These are phyloP conservation scores for Physcomitrium patens DNA, from an alignment of 225 moss, liverwort and hornwort genomes.

Conservation along the genomic window DNA sequence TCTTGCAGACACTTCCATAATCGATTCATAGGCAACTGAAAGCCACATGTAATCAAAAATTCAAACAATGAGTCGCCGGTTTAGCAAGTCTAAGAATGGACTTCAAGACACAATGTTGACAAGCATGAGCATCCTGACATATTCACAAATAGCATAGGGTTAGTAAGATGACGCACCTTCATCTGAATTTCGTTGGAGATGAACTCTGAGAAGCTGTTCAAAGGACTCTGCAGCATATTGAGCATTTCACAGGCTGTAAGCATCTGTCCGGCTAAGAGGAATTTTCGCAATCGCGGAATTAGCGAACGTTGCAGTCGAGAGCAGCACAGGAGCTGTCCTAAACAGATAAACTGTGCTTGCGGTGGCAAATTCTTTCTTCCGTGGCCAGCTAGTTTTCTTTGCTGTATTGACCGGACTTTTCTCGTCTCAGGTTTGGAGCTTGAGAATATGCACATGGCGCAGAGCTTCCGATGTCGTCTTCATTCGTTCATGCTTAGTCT, in stretches of 20 bases:
- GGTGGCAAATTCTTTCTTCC: conserved; percentile 54
- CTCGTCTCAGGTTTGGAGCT: conserved; percentile 70
- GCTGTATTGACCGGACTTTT: conserved; percentile 54
- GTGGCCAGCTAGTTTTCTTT: conserved; percentile 53
- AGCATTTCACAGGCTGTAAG: conserved; percentile 62
- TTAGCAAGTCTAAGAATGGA: background rate
- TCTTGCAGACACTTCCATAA: conserved; percentile 63
- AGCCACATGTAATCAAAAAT: background rate
- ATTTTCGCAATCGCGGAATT: conserved; percentile 48
- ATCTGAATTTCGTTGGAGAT: conserved; percentile 62
- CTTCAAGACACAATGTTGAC: background rate
- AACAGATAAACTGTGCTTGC: conserved; percentile 57
- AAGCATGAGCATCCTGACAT: background rate
- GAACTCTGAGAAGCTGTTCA: conserved; percentile 63
- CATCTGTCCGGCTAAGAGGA: conserved; percentile 49
- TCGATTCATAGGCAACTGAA: conserved; percentile 56
- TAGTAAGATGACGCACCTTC: conserved; percentile 27
- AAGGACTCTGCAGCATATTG: conserved; percentile 56
- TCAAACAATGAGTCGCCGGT: background rate
- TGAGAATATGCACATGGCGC: conserved; percentile 62
- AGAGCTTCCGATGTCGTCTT: conserved; percentile 60
- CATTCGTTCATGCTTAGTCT: conserved; percentile 66
- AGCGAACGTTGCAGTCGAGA: conserved; percentile 58
- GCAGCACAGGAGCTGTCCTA: conserved; percentile 58
- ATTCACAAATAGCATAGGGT: background rate